Evolutionary conservation across 495 filamentous ascomycete species (phyloP), one percentile per base, ranked within the genome.

Genomic region (Tuber magnatum): DNA sequence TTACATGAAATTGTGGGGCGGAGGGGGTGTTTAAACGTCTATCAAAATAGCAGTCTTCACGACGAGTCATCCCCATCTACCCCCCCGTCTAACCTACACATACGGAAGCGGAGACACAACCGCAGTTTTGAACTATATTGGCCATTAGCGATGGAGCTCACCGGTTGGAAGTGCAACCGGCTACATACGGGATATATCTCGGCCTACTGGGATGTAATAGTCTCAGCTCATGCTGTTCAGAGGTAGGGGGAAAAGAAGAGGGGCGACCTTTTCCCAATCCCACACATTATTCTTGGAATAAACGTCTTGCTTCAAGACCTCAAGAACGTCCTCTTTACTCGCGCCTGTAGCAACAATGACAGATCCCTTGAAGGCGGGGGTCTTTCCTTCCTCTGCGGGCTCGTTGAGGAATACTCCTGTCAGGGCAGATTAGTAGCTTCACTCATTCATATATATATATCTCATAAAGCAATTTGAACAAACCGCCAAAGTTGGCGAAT

Each of bases 221-320:
- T 14, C 41, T 75, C 71, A 78, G 71, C 35, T 40, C 18, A 32
- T 22, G 48, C 5, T 70, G 0, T 0, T 20, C 12, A 35, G 61
- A 68, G 10, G 22, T 18, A 20, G 43, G 39, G 70, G 18, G 14
- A 16, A 71, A 81, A 81, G 75, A 75, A 35, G 56, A 65, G 28
- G 14, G 28, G 6, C 16, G 28, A 92, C 90, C 81, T 92, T 94
- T 28, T 91, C 88, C 76, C 90, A 85, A 87, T 97, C 92, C 94
- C 94, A 97, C 22, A 97, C 92, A 0, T 88, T 91, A n/a, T 77
- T 83, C 72, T 81, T 84, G 28, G 85, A 84, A 80, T 97, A 97
- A 10, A 93, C 86, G 82, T 97, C 94, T 20, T 89, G 85, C 83
- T 88, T 87, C 69, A 97, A 80, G 14, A 87, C 79, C 81, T 91